phyloP scores from a whole-genome alignment of 371 early-diverging fungal species.

The Syncephalastrum contaminatum region DNA sequence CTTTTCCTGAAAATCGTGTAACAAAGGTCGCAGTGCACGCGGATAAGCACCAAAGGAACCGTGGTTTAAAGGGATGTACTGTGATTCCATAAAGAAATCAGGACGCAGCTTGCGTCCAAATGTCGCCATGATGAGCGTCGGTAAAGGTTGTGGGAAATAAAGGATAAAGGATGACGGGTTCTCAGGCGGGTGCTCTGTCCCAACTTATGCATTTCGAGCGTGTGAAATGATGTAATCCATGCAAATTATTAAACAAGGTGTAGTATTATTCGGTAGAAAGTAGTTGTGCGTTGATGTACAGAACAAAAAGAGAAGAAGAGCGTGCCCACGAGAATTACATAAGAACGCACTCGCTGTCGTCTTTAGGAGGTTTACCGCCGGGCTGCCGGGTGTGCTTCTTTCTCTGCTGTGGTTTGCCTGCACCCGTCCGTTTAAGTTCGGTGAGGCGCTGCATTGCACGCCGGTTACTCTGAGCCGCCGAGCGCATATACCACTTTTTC shows the following conservation, averaged over 20 bases:
- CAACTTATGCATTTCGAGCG: too few species aligned
- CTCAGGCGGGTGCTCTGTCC: too few species aligned
- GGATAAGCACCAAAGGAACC: slow-evolving; percentile 37
- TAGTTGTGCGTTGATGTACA: neutral
- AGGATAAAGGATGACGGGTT: too few species aligned
- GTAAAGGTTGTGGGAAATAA: too few species aligned
- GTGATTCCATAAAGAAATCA: slow-evolving; percentile 40
- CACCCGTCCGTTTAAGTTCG: slow-evolving; percentile 70
- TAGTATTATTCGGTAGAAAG: slow-evolving; percentile 2
- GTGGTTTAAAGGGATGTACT: slow-evolving; percentile 44
- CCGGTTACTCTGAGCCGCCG: slow-evolving; percentile 74
- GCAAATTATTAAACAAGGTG: too few species aligned
- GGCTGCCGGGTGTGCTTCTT: slow-evolving; percentile 34
- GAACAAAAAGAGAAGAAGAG: neutral
- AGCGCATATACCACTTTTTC: slow-evolving; percentile 73
- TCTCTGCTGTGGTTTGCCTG: slow-evolving; percentile 24
- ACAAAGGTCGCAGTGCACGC: neutral
- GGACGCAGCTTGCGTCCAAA: slow-evolving; percentile 40
- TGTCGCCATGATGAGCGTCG: neutral
- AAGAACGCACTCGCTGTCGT: slow-evolving; percentile 43
- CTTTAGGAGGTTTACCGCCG: slow-evolving; percentile 21
- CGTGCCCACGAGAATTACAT: slow-evolving; percentile 24
- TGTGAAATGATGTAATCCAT: too few species aligned
- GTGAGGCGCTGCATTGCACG: slow-evolving; percentile 73
- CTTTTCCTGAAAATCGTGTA: slow-evolving; percentile 15